These are phyloP conservation scores for Calophaca sinica DNA, from an alignment of 306 rosid genomes.

Conservation along the genomic window DNA sequence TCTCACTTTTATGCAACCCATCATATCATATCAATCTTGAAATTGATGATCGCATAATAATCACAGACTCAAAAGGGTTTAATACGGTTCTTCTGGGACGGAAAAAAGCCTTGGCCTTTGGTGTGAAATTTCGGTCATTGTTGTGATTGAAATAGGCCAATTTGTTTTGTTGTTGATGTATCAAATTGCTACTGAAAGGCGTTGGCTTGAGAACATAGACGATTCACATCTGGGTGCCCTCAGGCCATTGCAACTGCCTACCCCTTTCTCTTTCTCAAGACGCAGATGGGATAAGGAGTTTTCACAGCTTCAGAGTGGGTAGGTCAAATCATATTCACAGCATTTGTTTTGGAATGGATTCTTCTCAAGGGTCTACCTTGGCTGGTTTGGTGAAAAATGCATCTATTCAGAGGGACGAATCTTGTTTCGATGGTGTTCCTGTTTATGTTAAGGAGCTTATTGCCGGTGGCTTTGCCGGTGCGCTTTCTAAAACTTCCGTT, in stretches of 20 bases:
- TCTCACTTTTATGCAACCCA: too few species aligned
- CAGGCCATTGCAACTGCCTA: constrained; percentile 58
- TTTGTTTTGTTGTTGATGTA: constrained; percentile 71
- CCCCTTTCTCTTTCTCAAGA: constrained; percentile 49
- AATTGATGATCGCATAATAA: not conserved
- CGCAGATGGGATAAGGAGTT: constrained; percentile 80
- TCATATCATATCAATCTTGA: not conserved
- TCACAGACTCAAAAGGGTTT: not conserved
- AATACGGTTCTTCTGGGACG: too few species aligned
- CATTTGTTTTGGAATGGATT: constrained; percentile 57
- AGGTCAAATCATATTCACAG: not conserved
- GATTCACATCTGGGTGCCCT: constrained; percentile 61
- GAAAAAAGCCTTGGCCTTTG: constrained; percentile 11
- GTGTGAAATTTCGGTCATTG: not conserved
- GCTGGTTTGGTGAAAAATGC: constrained; percentile 85
- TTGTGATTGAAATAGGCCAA: constrained; percentile 24
- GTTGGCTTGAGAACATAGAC: constrained; percentile 74
- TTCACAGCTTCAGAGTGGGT: constrained; percentile 77
- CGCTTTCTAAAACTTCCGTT: constrained; percentile 79
- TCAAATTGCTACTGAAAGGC: constrained; percentile 52
- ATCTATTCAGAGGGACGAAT: constrained; percentile 56
- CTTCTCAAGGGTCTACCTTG: constrained; percentile 75
- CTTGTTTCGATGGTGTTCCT: constrained; percentile 67
- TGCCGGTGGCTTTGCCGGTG: constrained; percentile 96
- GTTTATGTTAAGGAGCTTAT: constrained; percentile 82